Base-by-base conservation (phyloP, 306 rosid species). In the Quercus ilex region DNA sequence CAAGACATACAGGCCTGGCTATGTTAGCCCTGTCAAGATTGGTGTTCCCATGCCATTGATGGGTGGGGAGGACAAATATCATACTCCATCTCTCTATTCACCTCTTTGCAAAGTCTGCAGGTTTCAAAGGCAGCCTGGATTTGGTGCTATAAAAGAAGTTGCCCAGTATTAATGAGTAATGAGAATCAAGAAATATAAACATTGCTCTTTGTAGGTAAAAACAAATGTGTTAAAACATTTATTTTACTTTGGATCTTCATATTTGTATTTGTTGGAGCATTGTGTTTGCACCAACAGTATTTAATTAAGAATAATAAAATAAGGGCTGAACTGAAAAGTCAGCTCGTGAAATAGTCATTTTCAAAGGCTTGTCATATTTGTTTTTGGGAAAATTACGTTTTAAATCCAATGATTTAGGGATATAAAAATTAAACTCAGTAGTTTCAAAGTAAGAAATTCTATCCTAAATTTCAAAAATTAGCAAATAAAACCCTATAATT, bases 1-100 rank as follows among this genome's bases (percentile, higher is more conserved):
- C 7, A 88, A 90, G 88, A 92, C 95, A 57, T 90, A 90, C 73
- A 79, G 90, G 81, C 90, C 92, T 33, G 84, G 83, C 8, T 90
- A 92, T 63, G 85, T 87, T 76, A 92, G 93, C 81, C 88, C 92
- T n/a, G 95, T 87, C 0, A 92, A 92, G 85, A 83, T 86, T 73
- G 89, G 95, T 12, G 95, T 92, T 78, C 74, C 87, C 23, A 90
- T 89, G 97, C 95, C 97, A 55, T 88, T 86, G 89, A 90, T 90
- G 91, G 92, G 94, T 71, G 92, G 97, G 19, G 97, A 90, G 81
- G 82, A 87, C 80, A 92, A 81, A 81, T 92, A 92, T 80, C 78
- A 80, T n/a, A 88, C 91, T 2, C 68, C 83, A 3, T 88, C 90
- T 33, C 83, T 92, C 53, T 81, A 74, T 74, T 88, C 91, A 9